Percentiles rank a stretch among this genome's conserved stretches.
These are phyloP conservation scores for Taphrina flavorubra DNA, from an alignment of 1,139 yeast genomes.

Conservation along the genomic window DNA sequence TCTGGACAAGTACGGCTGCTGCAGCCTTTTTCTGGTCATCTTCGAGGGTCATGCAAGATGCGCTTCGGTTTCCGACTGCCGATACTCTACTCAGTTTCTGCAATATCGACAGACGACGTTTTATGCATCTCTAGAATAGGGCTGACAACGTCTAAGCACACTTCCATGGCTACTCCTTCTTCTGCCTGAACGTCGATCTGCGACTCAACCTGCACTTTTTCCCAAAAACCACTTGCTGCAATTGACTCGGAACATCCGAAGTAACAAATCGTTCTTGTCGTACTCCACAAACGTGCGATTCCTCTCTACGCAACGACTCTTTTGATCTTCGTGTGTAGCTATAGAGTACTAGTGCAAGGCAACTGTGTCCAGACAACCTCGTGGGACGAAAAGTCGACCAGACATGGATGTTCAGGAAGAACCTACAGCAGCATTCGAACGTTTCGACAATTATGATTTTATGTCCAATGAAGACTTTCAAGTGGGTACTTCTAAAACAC, in stretches of 20 bases:
- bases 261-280: not conserved
- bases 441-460: constrained; percentile 36
- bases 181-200: not conserved
- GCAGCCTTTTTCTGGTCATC: constrained; percentile 55
- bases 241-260: constrained; percentile 1
- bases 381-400: too few relatives aligned
- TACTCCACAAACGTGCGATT: not conserved
- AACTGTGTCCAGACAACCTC: too few relatives aligned
- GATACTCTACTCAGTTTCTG: too few relatives aligned
- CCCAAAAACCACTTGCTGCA: not conserved
- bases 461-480: constrained; percentile 29
- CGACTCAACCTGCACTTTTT: constrained; percentile 3
- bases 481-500: not conserved
- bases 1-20: constrained; percentile 87
- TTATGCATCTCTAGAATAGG: not conserved
- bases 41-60: not conserved
- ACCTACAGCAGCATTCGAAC: constrained; percentile 3
- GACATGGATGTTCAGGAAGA: not conserved
- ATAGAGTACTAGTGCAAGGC: too few relatives aligned
- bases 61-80: not conserved
- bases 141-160: not conserved
- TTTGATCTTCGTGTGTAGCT: too few relatives aligned
- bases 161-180: not conserved
- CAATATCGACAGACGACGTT: too few relatives aligned
- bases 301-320: too few relatives aligned